Percentiles rank a stretch among this genome's conserved stretches.
Conservation (phyloP, 2,329 filamentous ascomycete genomes). For the Blumeria hordei region DNA sequence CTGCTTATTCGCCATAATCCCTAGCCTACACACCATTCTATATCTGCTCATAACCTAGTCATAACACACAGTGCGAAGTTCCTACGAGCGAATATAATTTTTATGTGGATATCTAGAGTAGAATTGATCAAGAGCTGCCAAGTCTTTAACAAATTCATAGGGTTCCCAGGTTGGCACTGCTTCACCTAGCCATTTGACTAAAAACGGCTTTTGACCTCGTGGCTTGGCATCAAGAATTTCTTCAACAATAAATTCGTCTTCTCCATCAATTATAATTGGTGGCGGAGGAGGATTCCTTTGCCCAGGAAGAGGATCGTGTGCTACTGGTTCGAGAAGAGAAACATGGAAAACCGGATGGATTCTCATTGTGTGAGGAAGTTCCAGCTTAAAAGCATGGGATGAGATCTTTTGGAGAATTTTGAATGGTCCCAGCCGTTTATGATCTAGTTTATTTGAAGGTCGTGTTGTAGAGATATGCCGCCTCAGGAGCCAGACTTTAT, state of each 20-base stretch:
- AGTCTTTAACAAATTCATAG: not conserved
- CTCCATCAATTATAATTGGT: not conserved
- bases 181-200: not conserved
- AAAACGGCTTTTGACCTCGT: too few relatives aligned
- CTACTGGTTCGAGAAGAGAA: constrained; percentile 1
- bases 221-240: not conserved
- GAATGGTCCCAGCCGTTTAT: not conserved
- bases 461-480: not conserved
- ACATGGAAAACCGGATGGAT: constrained; percentile 2
- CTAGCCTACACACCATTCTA: too few relatives aligned
- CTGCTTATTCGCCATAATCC: too few relatives aligned
- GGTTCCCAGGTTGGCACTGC: not conserved
- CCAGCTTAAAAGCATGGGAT: not conserved
- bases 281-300: not conserved
- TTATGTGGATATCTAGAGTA: not conserved
- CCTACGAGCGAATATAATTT: not conserved
- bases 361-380: not conserved
- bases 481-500: not conserved
- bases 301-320: not conserved
- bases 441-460: not conserved
- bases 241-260: not conserved
- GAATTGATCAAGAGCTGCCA: not conserved
- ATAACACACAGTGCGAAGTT: too few relatives aligned
- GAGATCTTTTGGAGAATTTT: not conserved
- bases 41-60: too few relatives aligned